phyloP scores from a whole-genome alignment of 768 basidiomycete genomes.

The Glaciozyma martinii region DNA sequence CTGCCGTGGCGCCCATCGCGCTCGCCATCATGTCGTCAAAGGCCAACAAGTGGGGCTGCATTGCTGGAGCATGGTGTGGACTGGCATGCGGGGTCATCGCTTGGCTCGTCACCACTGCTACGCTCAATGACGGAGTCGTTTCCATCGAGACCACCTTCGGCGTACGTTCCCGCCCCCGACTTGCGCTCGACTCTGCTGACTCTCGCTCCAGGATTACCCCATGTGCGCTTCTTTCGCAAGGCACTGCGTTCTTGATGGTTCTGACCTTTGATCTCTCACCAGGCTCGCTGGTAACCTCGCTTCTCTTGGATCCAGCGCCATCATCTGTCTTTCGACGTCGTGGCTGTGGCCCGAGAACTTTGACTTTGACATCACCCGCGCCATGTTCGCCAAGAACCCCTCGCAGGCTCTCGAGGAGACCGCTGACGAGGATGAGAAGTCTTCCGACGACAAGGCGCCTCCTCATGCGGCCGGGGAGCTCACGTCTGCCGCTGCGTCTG shows the following conservation, averaged over 20 bases:
- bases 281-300: conserved; percentile 87
- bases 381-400: conserved; percentile 52
- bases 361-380: conserved; percentile 68
- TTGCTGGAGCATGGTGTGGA: conserved; percentile 46
- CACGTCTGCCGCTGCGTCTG: neutral
- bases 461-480: neutral
- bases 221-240: conserved; percentile 88
- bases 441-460: conserved; percentile 35
- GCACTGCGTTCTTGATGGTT: conserved; percentile 57
- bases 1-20: conserved; percentile 51
- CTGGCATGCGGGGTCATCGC: conserved; percentile 52
- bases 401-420: conserved; percentile 14
- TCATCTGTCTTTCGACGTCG: conserved; percentile 60
- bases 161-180: no score
- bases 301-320: conserved; percentile 54
- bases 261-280: conserved; percentile 40
- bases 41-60: conserved; percentile 76
- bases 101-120: conserved; percentile 75
- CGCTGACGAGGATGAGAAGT: conserved; percentile 24
- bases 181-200: no score
- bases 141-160: conserved; percentile 47
- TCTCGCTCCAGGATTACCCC: conserved; percentile 46
- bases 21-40: conserved; percentile 57
- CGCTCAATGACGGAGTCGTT: conserved; percentile 60
- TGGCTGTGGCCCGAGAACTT: conserved; percentile 70